Evolutionary conservation across 805 yeast genomes (phyloP).

Genomic region (Sugiyamaella smithiae): DNA sequence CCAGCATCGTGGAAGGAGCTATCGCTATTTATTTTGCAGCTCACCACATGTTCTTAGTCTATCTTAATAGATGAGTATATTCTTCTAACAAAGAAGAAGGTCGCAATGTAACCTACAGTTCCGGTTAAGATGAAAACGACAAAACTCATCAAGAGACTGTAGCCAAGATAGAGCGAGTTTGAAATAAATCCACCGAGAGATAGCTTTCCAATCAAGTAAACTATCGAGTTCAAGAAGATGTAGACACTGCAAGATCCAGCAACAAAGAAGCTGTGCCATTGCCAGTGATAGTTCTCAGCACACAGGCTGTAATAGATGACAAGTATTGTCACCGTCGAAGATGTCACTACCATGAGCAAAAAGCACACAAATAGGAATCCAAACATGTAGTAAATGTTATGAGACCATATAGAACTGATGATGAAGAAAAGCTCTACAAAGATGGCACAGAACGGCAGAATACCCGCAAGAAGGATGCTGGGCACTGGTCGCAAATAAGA

Average conservation of each 20-base stretch:
- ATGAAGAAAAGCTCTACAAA: slow-evolving; percentile 94
- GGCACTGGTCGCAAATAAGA: slow-evolving; percentile 70
- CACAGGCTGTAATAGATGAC: slow-evolving; percentile 82
- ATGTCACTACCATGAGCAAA: slow-evolving; percentile 75
- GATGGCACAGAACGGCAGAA: slow-evolving; percentile 92
- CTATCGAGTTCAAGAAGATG: slow-evolving; percentile 77
- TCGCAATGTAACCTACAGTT: slow-evolving; percentile 75
- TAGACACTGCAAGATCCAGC: slow-evolving; percentile 89
- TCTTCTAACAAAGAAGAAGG: slow-evolving; percentile 67
- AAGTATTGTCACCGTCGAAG: slow-evolving; percentile 74
- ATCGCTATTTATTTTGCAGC: too few species aligned
- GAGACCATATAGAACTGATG: slow-evolving; percentile 88
- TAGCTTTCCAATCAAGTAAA: slow-evolving; percentile 45
- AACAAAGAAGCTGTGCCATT: slow-evolving; percentile 85
- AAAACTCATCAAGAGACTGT: slow-evolving; percentile 67
- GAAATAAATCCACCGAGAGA: slow-evolving; percentile 75
- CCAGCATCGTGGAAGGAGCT: too few species aligned
- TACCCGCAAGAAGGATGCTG: slow-evolving; percentile 73
- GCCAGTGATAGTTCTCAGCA: slow-evolving; percentile 94
- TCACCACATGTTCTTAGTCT: slow-evolving; percentile 59
- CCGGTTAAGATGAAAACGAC: slow-evolving; percentile 83
- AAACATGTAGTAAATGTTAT: slow-evolving; percentile 93
- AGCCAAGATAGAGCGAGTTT: slow-evolving; percentile 75
- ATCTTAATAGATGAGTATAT: slow-evolving; percentile 86
- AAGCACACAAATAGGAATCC: slow-evolving; percentile 92